Evolutionary conservation across 768 basidiomycete genomes (phyloP), one percentile per base, ranked within the genome.

Genomic region (Sarcodon aspratus): DNA sequence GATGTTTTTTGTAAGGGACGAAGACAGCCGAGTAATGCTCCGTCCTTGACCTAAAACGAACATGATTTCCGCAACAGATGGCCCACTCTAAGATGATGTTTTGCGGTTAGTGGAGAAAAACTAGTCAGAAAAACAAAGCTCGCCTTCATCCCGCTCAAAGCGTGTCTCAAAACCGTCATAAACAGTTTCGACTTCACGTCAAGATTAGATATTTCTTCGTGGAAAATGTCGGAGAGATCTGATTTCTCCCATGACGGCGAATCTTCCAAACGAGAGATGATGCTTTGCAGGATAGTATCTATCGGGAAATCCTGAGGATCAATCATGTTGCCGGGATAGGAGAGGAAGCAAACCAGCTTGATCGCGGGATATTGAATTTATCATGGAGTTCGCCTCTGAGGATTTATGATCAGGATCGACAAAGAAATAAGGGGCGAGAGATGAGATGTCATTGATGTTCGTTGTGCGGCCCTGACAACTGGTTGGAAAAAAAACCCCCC

Each of bases 91-190:
- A 10, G 12, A 37, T 10, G 12, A 42, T 50, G 37, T 49, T 38
- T 40, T 13, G 35, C 34, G 35, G 17, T 12, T 21, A 9, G n/a
- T 6, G 21, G 21, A 11, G 17, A 37, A 35, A 4, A 32, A 33
- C 1, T 18, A 36, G 17, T 13, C 18, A 13, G 42, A 33, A 3
- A n/a, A 44, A 15, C 21, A 0, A 40, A 13, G 27, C 32, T 31
- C 58, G 85, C 93, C 78, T 87, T 91, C 68, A 80, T 77, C 2
- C 82, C 93, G 1, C 85, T 92, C 55, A 96, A 60, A 3, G 84
- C 85, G 59, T 87, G 78, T 47, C 94, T 66, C 46, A 95, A 63
- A 0, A 78, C 73, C 1, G 75, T 82, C 80, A 93, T 82, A 55
- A 89, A 78, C 17, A 66, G 55, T 46, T 75, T 82, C 40, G 64